A percentile compares a stretch with the other conserved stretches of the same genome.
These are phyloP conservation scores for Ambrosiella xylebori DNA, from an alignment of 2,329 filamentous ascomycete genomes.

Conservation along the genomic window DNA sequence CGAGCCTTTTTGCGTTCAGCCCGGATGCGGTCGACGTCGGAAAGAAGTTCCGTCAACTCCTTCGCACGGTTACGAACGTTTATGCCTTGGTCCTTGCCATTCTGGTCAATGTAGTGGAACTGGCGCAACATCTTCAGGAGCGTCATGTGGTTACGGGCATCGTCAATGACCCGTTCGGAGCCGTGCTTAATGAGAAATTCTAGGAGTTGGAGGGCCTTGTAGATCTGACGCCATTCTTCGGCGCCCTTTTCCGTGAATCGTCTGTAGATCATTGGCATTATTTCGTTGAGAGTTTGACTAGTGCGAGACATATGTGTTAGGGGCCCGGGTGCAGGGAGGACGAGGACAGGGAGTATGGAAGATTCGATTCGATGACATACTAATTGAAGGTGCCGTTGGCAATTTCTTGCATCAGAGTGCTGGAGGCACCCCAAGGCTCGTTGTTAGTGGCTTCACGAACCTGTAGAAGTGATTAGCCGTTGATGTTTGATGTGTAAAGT, in stretches of 20 bases:
- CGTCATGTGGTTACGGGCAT: constrained; percentile 85
- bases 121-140: constrained; percentile 96
- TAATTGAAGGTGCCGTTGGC: constrained; percentile 96
- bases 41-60: constrained; percentile 81
- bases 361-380: constrained; percentile 33
- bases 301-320: neutral
- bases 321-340: neutral
- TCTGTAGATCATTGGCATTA: constrained; percentile 99
- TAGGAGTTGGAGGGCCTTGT: constrained; percentile 91
- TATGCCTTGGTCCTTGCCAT: constrained; percentile 95
- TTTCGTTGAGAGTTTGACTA: constrained; percentile 92
- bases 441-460: constrained; percentile 98
- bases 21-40: constrained; percentile 78
- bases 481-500: neutral
- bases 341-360: neutral
- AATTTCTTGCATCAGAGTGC: constrained; percentile 89
- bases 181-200: constrained; percentile 97
- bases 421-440: constrained; percentile 84
- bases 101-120: constrained; percentile 90
- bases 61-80: constrained; percentile 95
- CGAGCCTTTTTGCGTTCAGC: constrained; percentile 77
- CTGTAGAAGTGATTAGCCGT: constrained; percentile 24
- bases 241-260: constrained; percentile 96
- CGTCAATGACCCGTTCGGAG: constrained; percentile 91
- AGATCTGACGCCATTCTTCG: constrained; percentile 98